phyloP scores from a whole-genome alignment of 176 grass and related monocot species.

The Aegilops bicornis region DNA sequence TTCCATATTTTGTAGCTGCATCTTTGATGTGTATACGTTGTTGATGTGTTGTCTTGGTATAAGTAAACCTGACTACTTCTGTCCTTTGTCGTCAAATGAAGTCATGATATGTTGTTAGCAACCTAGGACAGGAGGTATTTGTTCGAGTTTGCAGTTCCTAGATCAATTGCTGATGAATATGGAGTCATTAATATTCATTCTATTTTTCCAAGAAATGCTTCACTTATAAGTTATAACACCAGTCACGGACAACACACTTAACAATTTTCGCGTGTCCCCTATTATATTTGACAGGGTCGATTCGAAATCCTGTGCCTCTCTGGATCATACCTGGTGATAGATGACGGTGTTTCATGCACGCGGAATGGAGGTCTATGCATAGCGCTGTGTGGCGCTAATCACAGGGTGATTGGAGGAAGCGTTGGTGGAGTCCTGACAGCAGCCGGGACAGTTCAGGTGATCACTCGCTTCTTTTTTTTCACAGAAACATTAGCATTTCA shows the following conservation, averaged over 20 bases:
- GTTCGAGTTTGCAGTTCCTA: background rate
- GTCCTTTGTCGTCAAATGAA: background rate
- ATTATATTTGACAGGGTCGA: constrained; percentile 50
- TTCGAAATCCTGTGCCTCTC: constrained; percentile 75
- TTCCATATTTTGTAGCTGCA: background rate
- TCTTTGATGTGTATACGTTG: background rate
- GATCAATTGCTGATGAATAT: background rate
- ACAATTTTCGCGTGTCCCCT: background rate
- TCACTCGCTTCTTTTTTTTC: background rate
- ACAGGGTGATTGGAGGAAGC: constrained; percentile 62
- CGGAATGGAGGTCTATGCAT: constrained; percentile 60
- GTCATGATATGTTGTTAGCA: background rate
- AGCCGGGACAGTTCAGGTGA: constrained; percentile 69
- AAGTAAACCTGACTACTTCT: background rate
- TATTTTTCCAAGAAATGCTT: background rate
- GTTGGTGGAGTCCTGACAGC: constrained; percentile 65
- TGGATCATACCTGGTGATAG: constrained; percentile 68
- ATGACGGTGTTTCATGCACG: constrained; percentile 48
- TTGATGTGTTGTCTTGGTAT: background rate
- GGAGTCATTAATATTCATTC: background rate
- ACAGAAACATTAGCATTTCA: no score
- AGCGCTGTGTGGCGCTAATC: constrained; percentile 53
- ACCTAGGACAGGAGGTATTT: background rate
- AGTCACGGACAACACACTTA: background rate
- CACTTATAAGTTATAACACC: background rate